A percentile compares a stretch with the other conserved stretches of the same genome.
These are phyloP conservation scores for Paspalum notatum DNA, from an alignment of 176 grass and related monocot species.

Conservation along the genomic window DNA sequence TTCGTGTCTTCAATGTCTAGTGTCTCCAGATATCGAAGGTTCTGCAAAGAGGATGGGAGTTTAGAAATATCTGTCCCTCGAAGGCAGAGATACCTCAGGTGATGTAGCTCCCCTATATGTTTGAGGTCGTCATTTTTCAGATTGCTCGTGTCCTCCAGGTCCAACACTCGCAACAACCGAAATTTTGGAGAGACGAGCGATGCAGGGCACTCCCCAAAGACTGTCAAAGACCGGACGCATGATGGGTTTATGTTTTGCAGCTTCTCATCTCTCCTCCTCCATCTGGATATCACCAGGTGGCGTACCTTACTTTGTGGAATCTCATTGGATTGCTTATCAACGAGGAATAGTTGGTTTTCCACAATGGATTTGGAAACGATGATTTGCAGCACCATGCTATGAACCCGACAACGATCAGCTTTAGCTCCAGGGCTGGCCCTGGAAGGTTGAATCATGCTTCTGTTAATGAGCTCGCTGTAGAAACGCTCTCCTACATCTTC, in stretches of 20 bases:
- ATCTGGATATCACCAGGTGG: slow-evolving; percentile 43
- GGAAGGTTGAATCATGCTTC: slow-evolving; percentile 48
- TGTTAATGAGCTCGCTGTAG: slow-evolving; percentile 53
- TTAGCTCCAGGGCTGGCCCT: background rate
- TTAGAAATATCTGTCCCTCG: background rate
- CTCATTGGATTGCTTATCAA: background rate
- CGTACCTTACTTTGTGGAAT: slow-evolving; percentile 46
- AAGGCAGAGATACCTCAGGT: slow-evolving; percentile 42
- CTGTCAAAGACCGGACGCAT: slow-evolving; percentile 42
- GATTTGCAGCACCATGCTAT: slow-evolving; percentile 48
- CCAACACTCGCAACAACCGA: slow-evolving; percentile 41
- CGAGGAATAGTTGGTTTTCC: slow-evolving; percentile 50
- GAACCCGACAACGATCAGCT: slow-evolving; percentile 38
- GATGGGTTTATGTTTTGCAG: slow-evolving; percentile 17
- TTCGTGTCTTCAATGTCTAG: slow-evolving; percentile 40
- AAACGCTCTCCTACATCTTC: slow-evolving; percentile 34
- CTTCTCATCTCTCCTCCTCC: slow-evolving; percentile 12
- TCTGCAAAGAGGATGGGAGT: slow-evolving; percentile 43
- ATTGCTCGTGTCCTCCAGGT: slow-evolving; percentile 33
- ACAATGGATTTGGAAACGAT: slow-evolving; percentile 46
- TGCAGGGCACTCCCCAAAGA: slow-evolving; percentile 19
- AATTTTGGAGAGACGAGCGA: slow-evolving; percentile 22
- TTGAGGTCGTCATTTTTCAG: slow-evolving; percentile 34
- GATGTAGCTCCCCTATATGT: slow-evolving; percentile 31
- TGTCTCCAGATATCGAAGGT: slow-evolving; percentile 45